These are phyloP conservation scores for Poronia punctata DNA, from an alignment of 495 filamentous ascomycete species.

Conservation along the genomic window DNA sequence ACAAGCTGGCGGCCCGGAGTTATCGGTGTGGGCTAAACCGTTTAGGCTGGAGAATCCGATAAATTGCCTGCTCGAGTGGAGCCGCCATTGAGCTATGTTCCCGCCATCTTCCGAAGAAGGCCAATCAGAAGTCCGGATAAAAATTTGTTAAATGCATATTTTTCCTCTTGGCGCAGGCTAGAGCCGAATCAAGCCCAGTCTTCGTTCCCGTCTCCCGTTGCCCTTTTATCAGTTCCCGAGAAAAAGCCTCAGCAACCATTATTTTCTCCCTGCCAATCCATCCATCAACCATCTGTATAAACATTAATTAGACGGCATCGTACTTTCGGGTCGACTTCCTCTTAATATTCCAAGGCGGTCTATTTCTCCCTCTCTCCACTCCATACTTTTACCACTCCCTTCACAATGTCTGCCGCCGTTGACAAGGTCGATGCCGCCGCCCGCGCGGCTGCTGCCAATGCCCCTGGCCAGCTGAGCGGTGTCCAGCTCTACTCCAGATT, in stretches of 20 bases:
- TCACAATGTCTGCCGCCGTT: slow-evolving; percentile 12
- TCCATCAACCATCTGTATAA: background rate
- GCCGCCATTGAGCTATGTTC: background rate
- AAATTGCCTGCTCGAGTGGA: slow-evolving; percentile 1
- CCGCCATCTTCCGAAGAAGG: slow-evolving; percentile 1
- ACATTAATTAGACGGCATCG: slow-evolving; percentile 8
- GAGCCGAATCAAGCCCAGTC: background rate
- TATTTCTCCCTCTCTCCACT: slow-evolving; percentile 1
- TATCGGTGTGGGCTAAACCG: background rate
- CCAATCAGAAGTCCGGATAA: slow-evolving; percentile 5
- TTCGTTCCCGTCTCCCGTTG: background rate
- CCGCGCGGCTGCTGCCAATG: slow-evolving; percentile 20
- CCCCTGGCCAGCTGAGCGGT: slow-evolving; percentile 36
- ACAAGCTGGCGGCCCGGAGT: background rate
- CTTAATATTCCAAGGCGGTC: background rate
- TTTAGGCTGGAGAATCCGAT: background rate
- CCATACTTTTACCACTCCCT: background rate
- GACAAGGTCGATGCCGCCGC: slow-evolving; percentile 32
- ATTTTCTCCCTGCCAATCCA: slow-evolving; percentile 1
- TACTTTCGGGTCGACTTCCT: slow-evolving; percentile 1
- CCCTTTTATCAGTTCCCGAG: background rate
- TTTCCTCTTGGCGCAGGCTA: background rate
- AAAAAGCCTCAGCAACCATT: slow-evolving; percentile 9
- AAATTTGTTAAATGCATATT: slow-evolving; percentile 8
- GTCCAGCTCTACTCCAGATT: slow-evolving; percentile 68